Percentiles rank a stretch among this genome's conserved stretches.
These are phyloP conservation scores for Tilletia indica DNA, from an alignment of 1,284 basidiomycete genomes.

Conservation along the genomic window DNA sequence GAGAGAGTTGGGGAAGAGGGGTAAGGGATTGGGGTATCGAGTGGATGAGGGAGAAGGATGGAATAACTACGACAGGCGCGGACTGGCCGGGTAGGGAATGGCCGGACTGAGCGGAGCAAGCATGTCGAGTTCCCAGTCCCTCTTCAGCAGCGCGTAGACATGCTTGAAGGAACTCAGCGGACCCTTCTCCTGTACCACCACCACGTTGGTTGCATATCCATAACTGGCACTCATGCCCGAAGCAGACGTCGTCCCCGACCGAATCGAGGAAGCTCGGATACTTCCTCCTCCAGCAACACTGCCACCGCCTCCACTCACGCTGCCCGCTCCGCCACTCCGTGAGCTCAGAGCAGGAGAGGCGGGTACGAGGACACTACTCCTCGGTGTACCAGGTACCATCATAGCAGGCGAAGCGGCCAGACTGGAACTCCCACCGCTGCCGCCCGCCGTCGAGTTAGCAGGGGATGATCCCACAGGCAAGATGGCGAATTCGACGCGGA, in stretches of 20 bases:
- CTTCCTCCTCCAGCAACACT: neutral
- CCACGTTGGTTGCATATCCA: constrained; percentile 62
- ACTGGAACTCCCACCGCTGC: neutral
- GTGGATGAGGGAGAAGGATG: neutral
- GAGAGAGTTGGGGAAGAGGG: too few relatives aligned
- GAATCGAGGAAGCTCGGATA: constrained; percentile 1
- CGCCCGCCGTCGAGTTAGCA: neutral
- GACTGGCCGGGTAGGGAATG: constrained; percentile 10
- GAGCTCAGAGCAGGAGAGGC: constrained; percentile 13
- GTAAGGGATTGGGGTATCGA: too few relatives aligned
- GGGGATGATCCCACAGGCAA: constrained; percentile 38
- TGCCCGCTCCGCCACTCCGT: neutral
- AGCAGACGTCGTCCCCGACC: neutral
- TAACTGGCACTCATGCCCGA: constrained; percentile 21
- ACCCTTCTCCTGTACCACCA: constrained; percentile 82
- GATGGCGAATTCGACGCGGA: constrained; percentile 52
- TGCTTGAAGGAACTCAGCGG: constrained; percentile 75
- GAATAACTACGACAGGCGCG: neutral
- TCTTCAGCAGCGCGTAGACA: constrained; percentile 70
- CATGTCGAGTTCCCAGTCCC: constrained; percentile 64
- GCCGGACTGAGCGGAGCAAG: neutral
- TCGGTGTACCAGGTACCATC: constrained; percentile 16
- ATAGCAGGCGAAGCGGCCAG: constrained; percentile 21
- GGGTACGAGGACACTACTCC: constrained; percentile 10
- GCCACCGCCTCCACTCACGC: neutral